A percentile compares a stretch with the other conserved stretches of the same genome.
These are phyloP conservation scores for Calendula officinalis DNA, from an alignment of 129 eudicot genomes.

Conservation along the genomic window DNA sequence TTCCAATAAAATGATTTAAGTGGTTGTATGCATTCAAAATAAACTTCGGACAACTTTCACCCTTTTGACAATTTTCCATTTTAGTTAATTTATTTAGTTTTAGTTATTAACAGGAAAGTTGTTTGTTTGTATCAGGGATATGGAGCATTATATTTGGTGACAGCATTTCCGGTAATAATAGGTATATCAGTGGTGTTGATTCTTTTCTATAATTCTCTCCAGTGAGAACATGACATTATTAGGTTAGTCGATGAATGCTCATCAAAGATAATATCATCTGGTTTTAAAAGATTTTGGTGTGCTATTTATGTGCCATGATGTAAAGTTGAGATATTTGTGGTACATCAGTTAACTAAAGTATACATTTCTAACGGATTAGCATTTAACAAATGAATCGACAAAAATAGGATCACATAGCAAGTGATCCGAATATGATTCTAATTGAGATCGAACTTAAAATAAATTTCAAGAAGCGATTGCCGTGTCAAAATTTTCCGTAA, in stretches of 20 bases:
- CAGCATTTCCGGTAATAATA: conserved; percentile 88
- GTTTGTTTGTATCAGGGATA: conserved; percentile 58
- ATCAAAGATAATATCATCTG: conserved; percentile 14
- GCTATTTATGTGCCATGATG: neutral
- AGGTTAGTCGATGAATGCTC: conserved; percentile 26
- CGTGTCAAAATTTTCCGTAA: no score
- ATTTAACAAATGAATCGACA: neutral
- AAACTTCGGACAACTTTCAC: neutral
- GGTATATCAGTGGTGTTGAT: conserved; percentile 89
- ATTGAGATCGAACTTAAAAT: no score
- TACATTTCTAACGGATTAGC: neutral
- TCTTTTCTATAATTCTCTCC: conserved; percentile 90
- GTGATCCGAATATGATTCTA: neutral
- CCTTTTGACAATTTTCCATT: neutral
- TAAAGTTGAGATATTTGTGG: neutral
- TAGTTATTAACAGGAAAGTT: neutral
- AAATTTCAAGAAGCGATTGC: no score
- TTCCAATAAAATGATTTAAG: neutral
- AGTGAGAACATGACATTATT: conserved; percentile 33
- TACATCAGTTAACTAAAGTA: neutral
- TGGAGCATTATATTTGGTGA: conserved; percentile 82
- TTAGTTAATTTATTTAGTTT: neutral
- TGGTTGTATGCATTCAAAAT: neutral
- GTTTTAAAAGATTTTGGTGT: conserved; percentile 18
- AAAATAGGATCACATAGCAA: neutral